Evolutionary conservation across 1,139 yeast genomes (phyloP).

Genomic region (Arxiozyma slooffiae): DNA sequence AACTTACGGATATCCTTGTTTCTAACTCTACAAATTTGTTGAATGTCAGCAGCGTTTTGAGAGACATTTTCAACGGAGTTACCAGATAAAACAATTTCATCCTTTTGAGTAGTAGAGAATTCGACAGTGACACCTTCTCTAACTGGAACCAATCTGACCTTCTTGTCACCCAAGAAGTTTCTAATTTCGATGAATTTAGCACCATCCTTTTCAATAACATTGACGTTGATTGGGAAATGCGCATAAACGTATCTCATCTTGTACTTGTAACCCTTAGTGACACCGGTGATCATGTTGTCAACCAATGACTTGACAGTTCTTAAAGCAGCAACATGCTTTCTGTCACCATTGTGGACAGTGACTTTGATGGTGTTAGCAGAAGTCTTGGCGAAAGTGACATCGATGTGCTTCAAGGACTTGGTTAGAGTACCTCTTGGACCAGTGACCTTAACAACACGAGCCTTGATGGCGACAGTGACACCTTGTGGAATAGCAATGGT

Average conservation of each 20-base stretch:
- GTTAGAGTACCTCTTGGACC: constrained; percentile 97
- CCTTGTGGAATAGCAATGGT: constrained; percentile 87
- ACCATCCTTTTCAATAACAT: constrained; percentile 69
- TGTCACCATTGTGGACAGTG: constrained; percentile 97
- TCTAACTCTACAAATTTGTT: constrained; percentile 97
- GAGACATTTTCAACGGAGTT: constrained; percentile 97
- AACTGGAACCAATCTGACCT: constrained; percentile 77
- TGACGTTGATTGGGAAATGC: constrained; percentile 99
- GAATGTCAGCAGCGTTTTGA: constrained; percentile 97
- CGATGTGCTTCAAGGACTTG: constrained; percentile 90
- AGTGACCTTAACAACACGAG: constrained; percentile 81
- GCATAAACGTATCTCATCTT: constrained; percentile 99
- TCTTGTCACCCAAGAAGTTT: constrained; percentile 98
- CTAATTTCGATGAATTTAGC: constrained; percentile 83
- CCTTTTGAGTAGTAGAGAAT: constrained; percentile 79
- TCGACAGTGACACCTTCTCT: constrained; percentile 84
- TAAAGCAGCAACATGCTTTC: constrained; percentile 99
- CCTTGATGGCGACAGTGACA: constrained; percentile 82
- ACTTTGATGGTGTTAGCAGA: constrained; percentile 67
- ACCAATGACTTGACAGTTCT: constrained; percentile 96
- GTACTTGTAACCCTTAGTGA: constrained; percentile 98
- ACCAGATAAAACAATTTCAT: constrained; percentile 85
- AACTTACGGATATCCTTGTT: constrained; percentile 99
- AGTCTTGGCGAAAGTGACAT: constrained; percentile 82
- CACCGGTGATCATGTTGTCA: constrained; percentile 94